Evolutionary conservation across 2,329 filamentous ascomycete species (phyloP), one percentile per base, ranked within the genome.

Genomic region (Fusarium coicis): DNA sequence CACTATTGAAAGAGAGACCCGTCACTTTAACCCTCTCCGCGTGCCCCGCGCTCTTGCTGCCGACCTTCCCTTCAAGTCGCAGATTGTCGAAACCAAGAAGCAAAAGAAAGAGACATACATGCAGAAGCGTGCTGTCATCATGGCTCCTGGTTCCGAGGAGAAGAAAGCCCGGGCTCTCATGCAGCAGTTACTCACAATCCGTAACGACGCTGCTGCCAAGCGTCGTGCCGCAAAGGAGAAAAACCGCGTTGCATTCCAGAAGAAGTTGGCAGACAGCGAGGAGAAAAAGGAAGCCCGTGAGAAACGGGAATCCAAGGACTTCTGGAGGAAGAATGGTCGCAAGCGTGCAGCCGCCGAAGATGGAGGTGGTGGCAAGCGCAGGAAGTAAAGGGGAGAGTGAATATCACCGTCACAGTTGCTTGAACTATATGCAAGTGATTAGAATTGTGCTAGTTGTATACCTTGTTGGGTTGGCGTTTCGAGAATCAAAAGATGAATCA

Each of bases 121-220:
- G 87, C 94, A 97, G 86, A 98, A 98, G 85, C 93, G 96, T 15
- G 96, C 96, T 19, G 94, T 98, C n/a, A 90, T 97, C 30, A 84
- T 94, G 21, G 88, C 92, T 18, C 92, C 92, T 32, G 88, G 92
- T 18, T 92, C 92, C 34, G 96, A 98, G 82, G 96, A 99, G 88
- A 94, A 93, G 87, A 93, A 92, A 82, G 95, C 95, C 9, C 88
- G 96, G 37, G 91, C 95, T 76, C 86, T 99, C 74, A 92, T 99
- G 91, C 93, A 97, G 85, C 96, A 98, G 87, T 89, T 99, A 58
- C 93, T 93, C 79, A 96, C 95, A 21, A 86, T 99, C 79, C 87
- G 95, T 75, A 97, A 97, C 79, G 96, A 98, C 79, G 96, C 97
- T 81, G 90, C 92, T 6, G 93, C 93, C 76, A 97, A 96, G 87